Evolutionary conservation across 169 alveolate genomes (phyloP).

Genomic region (Plasmodium vivax): DNA sequence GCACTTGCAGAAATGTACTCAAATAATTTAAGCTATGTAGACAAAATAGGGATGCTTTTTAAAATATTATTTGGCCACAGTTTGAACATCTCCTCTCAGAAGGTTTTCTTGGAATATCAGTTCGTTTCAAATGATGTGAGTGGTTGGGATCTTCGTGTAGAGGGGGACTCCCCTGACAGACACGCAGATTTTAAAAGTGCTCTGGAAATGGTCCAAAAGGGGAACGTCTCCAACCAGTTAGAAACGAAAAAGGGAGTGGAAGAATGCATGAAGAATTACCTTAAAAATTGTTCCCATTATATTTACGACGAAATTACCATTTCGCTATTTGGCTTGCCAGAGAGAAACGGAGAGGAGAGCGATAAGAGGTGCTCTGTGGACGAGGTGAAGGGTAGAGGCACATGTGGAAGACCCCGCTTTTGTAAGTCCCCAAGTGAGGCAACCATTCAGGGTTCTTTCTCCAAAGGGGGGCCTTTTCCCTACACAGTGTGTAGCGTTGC

Average conservation of each 20-base stretch:
- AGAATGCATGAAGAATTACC: conserved; percentile 17
- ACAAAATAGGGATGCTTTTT: conserved; percentile 29
- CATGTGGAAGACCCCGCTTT: not conserved
- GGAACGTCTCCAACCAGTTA: not conserved
- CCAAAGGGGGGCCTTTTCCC: not conserved
- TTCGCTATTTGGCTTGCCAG: conserved; percentile 17
- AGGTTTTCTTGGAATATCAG: conserved; percentile 15
- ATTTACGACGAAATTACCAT: conserved; percentile 16
- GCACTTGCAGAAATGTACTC: not conserved
- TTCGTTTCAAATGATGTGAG: not conserved
- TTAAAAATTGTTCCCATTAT: conserved; percentile 10
- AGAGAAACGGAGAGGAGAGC: not conserved
- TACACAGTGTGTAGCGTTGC: not conserved
- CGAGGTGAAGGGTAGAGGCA: not conserved
- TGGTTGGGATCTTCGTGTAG: not conserved
- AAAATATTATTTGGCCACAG: conserved; percentile 38
- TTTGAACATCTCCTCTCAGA: conserved; percentile 16
- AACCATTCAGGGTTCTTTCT: not conserved
- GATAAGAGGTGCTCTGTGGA: not conserved
- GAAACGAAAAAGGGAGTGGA: conserved; percentile 21
- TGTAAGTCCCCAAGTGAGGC: not conserved
- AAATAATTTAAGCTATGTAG: conserved; percentile 38
- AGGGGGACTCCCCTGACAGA: not conserved
- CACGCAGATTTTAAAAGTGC: not conserved
- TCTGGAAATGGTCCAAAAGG: conserved; percentile 15